Evolutionary conservation across 1,284 basidiomycete genomes (phyloP), one percentile per base, ranked within the genome.

Genomic region (Rhodotorula sp.): DNA sequence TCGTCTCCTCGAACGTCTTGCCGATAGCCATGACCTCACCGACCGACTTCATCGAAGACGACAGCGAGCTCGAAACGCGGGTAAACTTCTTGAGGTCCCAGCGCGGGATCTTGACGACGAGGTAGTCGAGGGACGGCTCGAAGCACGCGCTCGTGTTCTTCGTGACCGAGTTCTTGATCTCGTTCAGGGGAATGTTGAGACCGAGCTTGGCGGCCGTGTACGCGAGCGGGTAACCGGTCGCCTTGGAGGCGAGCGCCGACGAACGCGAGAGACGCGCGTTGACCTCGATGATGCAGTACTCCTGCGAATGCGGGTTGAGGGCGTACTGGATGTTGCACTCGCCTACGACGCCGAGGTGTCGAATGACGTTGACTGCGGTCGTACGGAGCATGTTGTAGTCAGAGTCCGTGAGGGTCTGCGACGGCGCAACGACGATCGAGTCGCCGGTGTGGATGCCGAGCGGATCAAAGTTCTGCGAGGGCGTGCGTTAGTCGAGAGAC

Each of bases 321-420:
- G 96, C 95, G 79, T 98, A 99, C 81, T 99, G 95, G 73, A 99
- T 98, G 81, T 99, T 99, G 82, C 96, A 95, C 83, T 99, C 95
- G 72, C 96, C 95, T 70, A 99, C 86, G 66, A 99, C 95, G 58
- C 95, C 95, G 36, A 99, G 86, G 80, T 99, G 95, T 30, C 96
- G 90, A 74, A 99, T 94, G 74, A 98, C 94, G 78, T 97, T 98
- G 82, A 98, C 90, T 17, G 96, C 95, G 4, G 95, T 97, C 51
- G 94, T 97, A 59, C 95, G 88, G 59, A 99, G 88, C 95, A 98
- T 98, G 82, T 99, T 94, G 84, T 97, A 98, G 81, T 99, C 95
- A 30, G 89, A 66, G 64, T 98, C 94, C n/a, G 92, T 94, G 55
- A 99, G 86, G 1, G 96, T 98, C 81, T 99, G 96, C 55, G 94